Evolutionary conservation across 345 rosid genomes (phyloP).

Genomic region (Pelargonium nanum): DNA sequence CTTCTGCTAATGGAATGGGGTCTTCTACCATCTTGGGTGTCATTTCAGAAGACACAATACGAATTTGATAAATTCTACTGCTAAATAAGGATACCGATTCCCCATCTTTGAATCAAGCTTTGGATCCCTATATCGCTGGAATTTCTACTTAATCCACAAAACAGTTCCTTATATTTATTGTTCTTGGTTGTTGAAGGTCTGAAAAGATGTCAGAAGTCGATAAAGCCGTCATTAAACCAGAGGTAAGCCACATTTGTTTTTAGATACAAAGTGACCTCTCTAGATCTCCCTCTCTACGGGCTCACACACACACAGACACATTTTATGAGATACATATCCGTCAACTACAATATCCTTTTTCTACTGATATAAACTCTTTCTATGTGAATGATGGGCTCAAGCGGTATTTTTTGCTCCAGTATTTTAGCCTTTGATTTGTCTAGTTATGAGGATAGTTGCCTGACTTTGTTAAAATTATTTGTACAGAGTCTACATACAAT

Average conservation of each 20-base stretch:
- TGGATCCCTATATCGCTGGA: neutral
- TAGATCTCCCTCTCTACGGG: no score
- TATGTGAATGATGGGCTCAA: neutral
- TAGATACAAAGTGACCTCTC: neutral
- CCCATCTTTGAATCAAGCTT: neutral
- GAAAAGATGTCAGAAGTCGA: slow-evolving; percentile 49
- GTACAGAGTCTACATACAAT: neutral
- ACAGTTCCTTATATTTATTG: neutral
- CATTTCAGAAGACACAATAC: neutral
- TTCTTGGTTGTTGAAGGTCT: neutral
- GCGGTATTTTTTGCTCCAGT: neutral
- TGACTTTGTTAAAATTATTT: neutral
- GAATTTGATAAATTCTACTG: neutral
- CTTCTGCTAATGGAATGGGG: neutral
- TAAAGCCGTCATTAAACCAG: slow-evolving; percentile 64
- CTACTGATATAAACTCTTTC: neutral
- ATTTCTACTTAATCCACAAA: neutral
- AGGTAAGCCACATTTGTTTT: slow-evolving; percentile 29
- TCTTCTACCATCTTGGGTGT: neutral
- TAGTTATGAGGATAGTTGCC: neutral
- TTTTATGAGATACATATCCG: neutral
- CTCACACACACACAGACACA: no score
- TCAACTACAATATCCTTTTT: neutral
- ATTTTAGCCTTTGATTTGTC: neutral
- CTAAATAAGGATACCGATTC: neutral